Evolutionary conservation across 192 early-diverging fungal species (phyloP).

Genomic region (Coemansia sp.): DNA sequence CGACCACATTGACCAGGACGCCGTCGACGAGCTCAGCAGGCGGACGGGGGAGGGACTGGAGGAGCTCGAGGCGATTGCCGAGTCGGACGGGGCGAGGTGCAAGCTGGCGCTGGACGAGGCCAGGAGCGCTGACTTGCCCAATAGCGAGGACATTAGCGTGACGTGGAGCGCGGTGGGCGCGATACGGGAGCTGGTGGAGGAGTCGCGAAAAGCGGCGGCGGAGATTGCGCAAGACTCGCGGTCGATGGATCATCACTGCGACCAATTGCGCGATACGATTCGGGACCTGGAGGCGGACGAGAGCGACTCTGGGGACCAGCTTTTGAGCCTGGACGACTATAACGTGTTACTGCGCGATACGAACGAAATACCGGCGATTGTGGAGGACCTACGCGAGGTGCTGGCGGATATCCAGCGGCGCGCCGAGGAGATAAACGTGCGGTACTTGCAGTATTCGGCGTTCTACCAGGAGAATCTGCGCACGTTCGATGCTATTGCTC

Average conservation of each 20-base stretch:
- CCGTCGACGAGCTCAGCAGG: conserved; percentile 24
- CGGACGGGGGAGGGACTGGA: conserved; percentile 20
- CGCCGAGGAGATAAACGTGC: conserved; percentile 44
- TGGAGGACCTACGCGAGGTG: conserved; percentile 34
- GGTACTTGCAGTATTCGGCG: conserved; percentile 41
- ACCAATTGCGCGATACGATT: conserved; percentile 48
- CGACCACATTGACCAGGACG: conserved; percentile 55
- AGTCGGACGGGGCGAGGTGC: conserved; percentile 14
- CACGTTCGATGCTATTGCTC: conserved; percentile 24
- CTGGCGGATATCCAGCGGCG: conserved; percentile 29
- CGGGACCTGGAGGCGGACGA: conserved; percentile 39
- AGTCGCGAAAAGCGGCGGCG: conserved; percentile 20
- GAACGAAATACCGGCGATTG: conserved; percentile 40
- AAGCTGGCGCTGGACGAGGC: conserved; percentile 13
- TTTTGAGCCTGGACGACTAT: conserved; percentile 50
- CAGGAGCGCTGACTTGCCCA: background rate
- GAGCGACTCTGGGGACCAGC: conserved; percentile 16
- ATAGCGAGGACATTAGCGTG: conserved; percentile 44
- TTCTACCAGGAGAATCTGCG: conserved; percentile 34
- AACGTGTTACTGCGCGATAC: conserved; percentile 48
- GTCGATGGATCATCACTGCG: conserved; percentile 48
- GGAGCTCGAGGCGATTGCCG: conserved; percentile 17
- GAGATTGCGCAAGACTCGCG: conserved; percentile 45
- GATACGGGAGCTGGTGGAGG: conserved; percentile 32
- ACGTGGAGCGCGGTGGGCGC: conserved; percentile 43